Percentiles rank a stretch among this genome's conserved stretches.
Conservation (phyloP, 2,329 filamentous ascomycete genomes). For the Microsporum ferrugineum region DNA sequence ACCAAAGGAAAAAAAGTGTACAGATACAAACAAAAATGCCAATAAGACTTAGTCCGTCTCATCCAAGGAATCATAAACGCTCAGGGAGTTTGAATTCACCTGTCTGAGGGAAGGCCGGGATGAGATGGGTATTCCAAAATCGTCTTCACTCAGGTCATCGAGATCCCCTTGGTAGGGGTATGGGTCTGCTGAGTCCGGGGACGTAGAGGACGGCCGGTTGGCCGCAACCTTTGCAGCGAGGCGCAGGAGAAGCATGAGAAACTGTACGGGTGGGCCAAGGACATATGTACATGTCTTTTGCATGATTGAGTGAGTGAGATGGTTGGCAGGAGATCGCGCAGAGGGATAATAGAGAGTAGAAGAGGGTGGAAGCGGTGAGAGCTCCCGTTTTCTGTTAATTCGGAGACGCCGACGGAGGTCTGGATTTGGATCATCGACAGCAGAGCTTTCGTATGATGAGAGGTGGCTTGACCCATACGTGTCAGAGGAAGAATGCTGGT, state of each 20-base stretch:
- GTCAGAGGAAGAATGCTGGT: not conserved
- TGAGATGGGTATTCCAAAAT: constrained; percentile 42
- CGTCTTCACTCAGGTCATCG: constrained; percentile 44
- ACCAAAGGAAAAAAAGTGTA: not conserved
- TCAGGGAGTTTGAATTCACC: constrained; percentile 3
- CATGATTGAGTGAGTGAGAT: constrained; percentile 54
- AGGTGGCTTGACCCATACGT: not conserved
- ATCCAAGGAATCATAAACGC: not conserved
- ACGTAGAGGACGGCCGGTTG: constrained; percentile 23
- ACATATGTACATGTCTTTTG: constrained; percentile 67
- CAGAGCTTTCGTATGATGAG: not conserved
- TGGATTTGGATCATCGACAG: constrained; percentile 22
- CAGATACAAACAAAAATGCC: not conserved
- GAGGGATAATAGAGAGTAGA: constrained; percentile 49
- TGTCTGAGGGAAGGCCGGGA: not conserved
- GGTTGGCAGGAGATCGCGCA: constrained; percentile 36
- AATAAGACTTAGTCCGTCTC: not conserved
- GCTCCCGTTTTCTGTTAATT: constrained; percentile 43
- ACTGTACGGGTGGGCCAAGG: constrained; percentile 65
- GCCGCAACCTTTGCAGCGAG: constrained; percentile 64
- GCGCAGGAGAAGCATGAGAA: constrained; percentile 67
- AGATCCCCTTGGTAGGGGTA: constrained; percentile 13
- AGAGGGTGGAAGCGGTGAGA: constrained; percentile 57
- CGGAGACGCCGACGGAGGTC: constrained; percentile 45
- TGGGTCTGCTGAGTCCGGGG: constrained; percentile 19